Evolutionary conservation across 208 protist genomes (phyloP), one percentile per base, ranked within the genome.

Genomic region (Trypanosoma scelopori): DNA sequence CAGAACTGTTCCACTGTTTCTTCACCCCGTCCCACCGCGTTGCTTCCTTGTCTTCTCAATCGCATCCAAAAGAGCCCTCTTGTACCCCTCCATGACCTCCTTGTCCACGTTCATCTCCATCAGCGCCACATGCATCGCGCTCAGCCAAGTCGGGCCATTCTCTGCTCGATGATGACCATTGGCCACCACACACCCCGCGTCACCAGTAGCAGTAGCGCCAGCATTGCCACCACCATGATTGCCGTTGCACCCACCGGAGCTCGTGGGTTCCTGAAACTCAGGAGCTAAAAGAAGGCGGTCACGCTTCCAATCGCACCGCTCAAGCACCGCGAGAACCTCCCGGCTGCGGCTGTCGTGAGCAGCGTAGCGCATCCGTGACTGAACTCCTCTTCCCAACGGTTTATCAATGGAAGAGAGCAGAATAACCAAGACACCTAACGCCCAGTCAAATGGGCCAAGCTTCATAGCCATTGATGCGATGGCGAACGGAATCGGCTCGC

Each of bases 401-500:
- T 74, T 52, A 42, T 69, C 52, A 51, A 56, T 20, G 20, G 76
- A 75, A 28, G 53, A 66, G 20, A 95, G 59, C 4, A 77, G 72
- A 28, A 89, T 69, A 12, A 77, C 72, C 43, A 92, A 80, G 0
- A 95, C 60, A 16, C 89, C 89, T 15, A 93, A 51, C 11, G 76
- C 80, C 76, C 84, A 87, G 61, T 86, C 81, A 16, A 94, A 76
- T 32, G 86, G 82, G n/a, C 84, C 79, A 2, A 80, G 71, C 69
- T 85, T 87, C 71, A 88, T 88, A 65, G 78, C 80, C 16, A 52
- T 35, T 1, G 57, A 73, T 3, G 81, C 78, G 16, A 82, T 86
- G 18, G 78, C 69, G 47, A 90, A 79, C 22, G 79, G 74, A 47
- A 82, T 79, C 37, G 37, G 51, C 28, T 73, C 67, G 42, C 43